Percentiles rank a stretch among this genome's conserved stretches.
Conservation (phyloP, 768 basidiomycete species). For the Lactifluus volemus region DNA sequence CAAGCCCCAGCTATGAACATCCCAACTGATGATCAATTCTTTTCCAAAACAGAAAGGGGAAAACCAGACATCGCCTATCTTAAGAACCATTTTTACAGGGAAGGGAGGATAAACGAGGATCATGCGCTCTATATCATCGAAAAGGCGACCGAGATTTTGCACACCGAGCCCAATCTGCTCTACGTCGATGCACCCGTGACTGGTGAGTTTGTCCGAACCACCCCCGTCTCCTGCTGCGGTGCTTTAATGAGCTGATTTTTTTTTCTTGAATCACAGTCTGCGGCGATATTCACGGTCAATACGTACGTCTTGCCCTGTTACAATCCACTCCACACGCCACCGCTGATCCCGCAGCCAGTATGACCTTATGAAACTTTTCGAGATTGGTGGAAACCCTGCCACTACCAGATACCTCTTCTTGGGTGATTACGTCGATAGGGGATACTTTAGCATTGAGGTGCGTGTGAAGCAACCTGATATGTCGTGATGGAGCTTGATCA, state of each 20-base stretch:
- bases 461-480: constrained; percentile 10
- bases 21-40: constrained; percentile 93
- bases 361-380: constrained; percentile 73
- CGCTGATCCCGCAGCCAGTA: constrained; percentile 35
- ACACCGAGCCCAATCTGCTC: constrained; percentile 81
- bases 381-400: constrained; percentile 67
- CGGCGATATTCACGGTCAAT: constrained; percentile 99
- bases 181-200: constrained; percentile 97
- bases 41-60: constrained; percentile 67
- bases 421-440: constrained; percentile 68
- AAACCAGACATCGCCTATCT: constrained; percentile 95
- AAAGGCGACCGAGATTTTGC: constrained; percentile 76
- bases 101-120: constrained; percentile 87
- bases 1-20: constrained; percentile 94
- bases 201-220: constrained; percentile 41
- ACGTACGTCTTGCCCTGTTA: constrained; percentile 47
- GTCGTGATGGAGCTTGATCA: constrained; percentile 11
- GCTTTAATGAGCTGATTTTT: constrained; percentile 14
- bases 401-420: constrained; percentile 68
- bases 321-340: constrained; percentile 1
- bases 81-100: constrained; percentile 98
- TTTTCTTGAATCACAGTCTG: constrained; percentile 40
- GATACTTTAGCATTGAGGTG: constrained; percentile 71
- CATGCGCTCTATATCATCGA: constrained; percentile 92
- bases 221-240: constrained; percentile 16